These are phyloP conservation scores for Microstegium vimineum DNA, from an alignment of 176 grass and related monocot species.

Conservation along the genomic window DNA sequence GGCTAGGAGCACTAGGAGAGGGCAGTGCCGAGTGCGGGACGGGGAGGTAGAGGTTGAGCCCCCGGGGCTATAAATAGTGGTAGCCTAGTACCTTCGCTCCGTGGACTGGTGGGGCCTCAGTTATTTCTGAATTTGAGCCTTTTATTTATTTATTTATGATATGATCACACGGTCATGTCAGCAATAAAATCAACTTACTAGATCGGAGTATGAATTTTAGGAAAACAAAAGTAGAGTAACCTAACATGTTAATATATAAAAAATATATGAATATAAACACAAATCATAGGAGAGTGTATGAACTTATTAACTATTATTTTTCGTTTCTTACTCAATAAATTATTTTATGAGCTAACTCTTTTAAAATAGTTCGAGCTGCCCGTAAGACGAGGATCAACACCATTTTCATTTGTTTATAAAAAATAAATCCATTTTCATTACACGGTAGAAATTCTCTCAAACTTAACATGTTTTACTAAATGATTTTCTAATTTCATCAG, in stretches of 20 bases:
- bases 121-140: background rate
- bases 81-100: background rate
- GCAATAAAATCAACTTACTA: too few species aligned
- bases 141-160: too few species aligned
- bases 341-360: background rate
- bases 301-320: background rate
- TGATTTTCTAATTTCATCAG: background rate
- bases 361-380: background rate
- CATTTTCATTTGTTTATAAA: background rate
- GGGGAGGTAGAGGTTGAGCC: background rate
- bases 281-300: background rate
- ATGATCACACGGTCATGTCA: background rate
- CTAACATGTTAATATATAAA: background rate
- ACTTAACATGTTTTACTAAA: background rate
- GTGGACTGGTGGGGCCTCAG: background rate
- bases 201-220: too few species aligned
- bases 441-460: background rate
- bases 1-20: background rate
- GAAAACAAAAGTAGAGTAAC: background rate
- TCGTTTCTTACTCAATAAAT: background rate
- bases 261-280: background rate
- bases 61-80: slow-evolving; percentile 32
- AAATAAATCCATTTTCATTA: background rate
- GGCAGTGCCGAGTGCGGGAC: background rate
- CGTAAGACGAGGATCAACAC: background rate